A percentile compares a stretch with the other conserved stretches of the same genome.
Evolutionary conservation across 2,329 filamentous ascomycete genomes (phyloP).

Genomic region (Aspergillus sojae): DNA sequence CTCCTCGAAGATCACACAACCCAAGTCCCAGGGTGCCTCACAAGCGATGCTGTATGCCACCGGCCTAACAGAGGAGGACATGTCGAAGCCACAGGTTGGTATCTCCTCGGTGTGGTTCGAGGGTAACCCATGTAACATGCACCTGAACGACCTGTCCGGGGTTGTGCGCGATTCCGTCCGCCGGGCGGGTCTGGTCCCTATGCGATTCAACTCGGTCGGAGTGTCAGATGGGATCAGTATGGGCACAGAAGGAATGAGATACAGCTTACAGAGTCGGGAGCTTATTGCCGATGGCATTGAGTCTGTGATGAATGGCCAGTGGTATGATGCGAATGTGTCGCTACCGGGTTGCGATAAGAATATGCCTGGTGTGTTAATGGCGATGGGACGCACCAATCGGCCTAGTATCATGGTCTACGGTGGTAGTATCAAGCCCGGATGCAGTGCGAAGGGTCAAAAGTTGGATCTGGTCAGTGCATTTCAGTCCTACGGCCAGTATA

Average conservation of each 20-base stretch:
- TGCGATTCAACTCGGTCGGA: constrained; percentile 97
- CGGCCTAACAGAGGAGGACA: constrained; percentile 76
- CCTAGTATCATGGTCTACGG: constrained; percentile 96
- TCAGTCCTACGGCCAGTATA: constrained; percentile 91
- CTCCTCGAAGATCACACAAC: constrained; percentile 82
- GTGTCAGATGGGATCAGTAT: constrained; percentile 80
- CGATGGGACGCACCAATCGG: constrained; percentile 88
- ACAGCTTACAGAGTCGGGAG: constrained; percentile 87
- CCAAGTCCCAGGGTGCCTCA: constrained; percentile 93
- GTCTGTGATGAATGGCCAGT: constrained; percentile 95
- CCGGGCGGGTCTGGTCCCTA: constrained; percentile 77
- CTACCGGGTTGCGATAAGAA: constrained; percentile 98
- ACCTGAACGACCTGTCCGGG: constrained; percentile 66
- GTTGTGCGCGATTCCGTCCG: constrained; percentile 72
- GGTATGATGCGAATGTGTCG: constrained; percentile 94
- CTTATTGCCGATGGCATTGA: constrained; percentile 96
- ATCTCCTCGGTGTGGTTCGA: constrained; percentile 97
- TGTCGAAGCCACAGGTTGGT: constrained; percentile 92
- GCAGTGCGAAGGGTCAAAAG: constrained; percentile 66
- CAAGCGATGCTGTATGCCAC: constrained; percentile 98
- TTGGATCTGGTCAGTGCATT: constrained; percentile 94
- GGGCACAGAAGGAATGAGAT: constrained; percentile 84
- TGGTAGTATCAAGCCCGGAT: constrained; percentile 86
- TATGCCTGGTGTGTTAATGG: constrained; percentile 87
- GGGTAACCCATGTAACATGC: constrained; percentile 99